Evolutionary conservation across 2,329 filamentous ascomycete species (phyloP), one percentile per base, ranked within the genome.

Genomic region (Periconia sp.): DNA sequence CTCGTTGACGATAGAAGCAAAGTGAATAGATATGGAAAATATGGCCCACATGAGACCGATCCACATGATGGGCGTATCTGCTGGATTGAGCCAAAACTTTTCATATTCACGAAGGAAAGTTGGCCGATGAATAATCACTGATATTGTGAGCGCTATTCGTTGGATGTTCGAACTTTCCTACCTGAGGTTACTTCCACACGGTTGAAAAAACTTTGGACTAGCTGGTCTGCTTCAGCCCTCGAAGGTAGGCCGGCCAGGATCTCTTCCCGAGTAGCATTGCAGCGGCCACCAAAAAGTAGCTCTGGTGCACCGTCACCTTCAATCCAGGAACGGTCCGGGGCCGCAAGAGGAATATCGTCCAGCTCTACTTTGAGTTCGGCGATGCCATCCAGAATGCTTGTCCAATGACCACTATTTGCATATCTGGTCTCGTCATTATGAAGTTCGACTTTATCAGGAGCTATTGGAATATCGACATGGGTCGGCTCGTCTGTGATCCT

Each of bases 41-140:
- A 76, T 69, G 43, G 67, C 65, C 57, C 79, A 80, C 8, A 80
- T 54, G 1, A 78, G 63, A 3, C 77, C 76, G 17, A 80, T 56
- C 78, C 77, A 80, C 58, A 75, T 73, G 9, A 75, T 69, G 0
- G 77, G 64, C 2, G 68, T 67, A 17, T 60, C 60, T 10, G 65
- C 69, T 1, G 73, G 75, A 37, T 72, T 64, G n/a, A 55, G 49
- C 77, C 78, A 81, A 56, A 80, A 79, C 2, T 57, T 46, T 27
- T 74, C 68, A 49, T 79, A 79, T 72, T 68, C 61, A 41, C 57
- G 61, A 20, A 64, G 42, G 45, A 69, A 70, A 2, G 66, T 70
- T 6, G 68, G 65, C 47, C 56, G 64, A 35, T 72, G 70, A 17
- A 71, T 41, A n/a, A 71, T 37, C 11, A 54, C 67, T 71, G 20